Evolutionary conservation across 2,329 filamentous ascomycete species (phyloP), one percentile per base, ranked within the genome.

Genomic region (Lanzia echinophila): DNA sequence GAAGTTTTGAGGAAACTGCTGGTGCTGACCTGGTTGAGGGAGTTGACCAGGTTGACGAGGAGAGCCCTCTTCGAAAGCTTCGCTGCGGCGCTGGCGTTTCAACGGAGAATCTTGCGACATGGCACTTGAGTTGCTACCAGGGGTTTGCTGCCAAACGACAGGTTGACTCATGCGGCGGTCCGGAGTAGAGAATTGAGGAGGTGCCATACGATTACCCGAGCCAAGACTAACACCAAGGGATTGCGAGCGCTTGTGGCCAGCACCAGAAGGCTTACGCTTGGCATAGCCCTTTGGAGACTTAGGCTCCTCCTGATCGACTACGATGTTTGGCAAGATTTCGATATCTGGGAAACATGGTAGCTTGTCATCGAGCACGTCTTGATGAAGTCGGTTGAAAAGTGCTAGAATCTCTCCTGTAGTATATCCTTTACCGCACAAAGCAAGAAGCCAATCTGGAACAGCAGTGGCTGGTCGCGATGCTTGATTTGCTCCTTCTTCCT

Each of bases 291-390:
- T 68, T 1, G 65, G 61, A 2, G 64, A 62, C 38, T 65, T 64
- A 1, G 63, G 56, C 42, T 65, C 62, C 0, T 66, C 61, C 20
- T 60, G 48, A 20, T 67, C 63, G 2, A 63, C 59, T 7, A 60
- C 51, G 34, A 69, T 67, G 32, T 71, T 71, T 1, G 70, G 70
- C 10, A 72, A 61, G 43, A 72, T 66, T 51, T 72, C 70, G 39
- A 72, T 67, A 50, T 72, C 70, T 0, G 70, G 70, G 52, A 72
- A 72, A 36, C 63, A 66, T 4, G 67, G 60, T 44, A 69, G 61
- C 3, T 62, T 58, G 39, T 70, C 68, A n/a, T 63, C 53, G 15
- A 69, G 56, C 22, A 71, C 67, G 44, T 68, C 66, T 7, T 59
- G 60, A 34, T 71, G 66, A 2, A 72, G 63, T 13, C 60, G 61